phyloP scores from a whole-genome alignment of 116 monocot species.

The Trichopus zeylanicus region DNA sequence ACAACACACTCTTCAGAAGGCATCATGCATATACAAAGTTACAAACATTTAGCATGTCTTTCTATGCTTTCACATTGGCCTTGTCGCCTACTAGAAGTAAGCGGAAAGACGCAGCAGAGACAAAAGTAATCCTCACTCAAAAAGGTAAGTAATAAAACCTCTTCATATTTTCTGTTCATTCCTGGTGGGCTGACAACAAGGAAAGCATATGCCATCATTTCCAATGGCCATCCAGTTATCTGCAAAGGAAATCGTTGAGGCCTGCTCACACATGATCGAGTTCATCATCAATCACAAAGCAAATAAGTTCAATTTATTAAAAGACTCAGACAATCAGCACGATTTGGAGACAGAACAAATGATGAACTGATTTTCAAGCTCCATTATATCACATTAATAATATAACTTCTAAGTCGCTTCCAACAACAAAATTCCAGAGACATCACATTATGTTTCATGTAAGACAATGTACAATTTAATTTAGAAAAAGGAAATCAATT shows the following conservation, averaged over 20 bases:
- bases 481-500: no score
- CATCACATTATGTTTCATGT: no score
- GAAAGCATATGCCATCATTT: slow-evolving; percentile 93
- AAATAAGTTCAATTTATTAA: background rate
- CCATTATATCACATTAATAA: no score
- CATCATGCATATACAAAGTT: background rate
- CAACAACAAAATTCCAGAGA: no score
- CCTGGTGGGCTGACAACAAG: slow-evolving; percentile 74
- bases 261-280: slow-evolving; percentile 31
- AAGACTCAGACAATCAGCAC: no score
- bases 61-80: no score
- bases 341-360: no score
- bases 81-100: background rate
- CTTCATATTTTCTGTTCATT: slow-evolving; percentile 52
- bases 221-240: slow-evolving; percentile 77
- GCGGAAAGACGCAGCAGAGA: background rate
- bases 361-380: no score
- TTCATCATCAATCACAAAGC: background rate
- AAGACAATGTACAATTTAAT: no score
- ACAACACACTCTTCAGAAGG: no score
- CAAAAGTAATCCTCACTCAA: background rate
- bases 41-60: background rate
- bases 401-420: no score
- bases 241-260: slow-evolving; percentile 76
- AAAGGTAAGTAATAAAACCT: slow-evolving; percentile 33